Evolutionary conservation across 179 eudicot species (phyloP).

Genomic region (Beta macrorhiza): DNA sequence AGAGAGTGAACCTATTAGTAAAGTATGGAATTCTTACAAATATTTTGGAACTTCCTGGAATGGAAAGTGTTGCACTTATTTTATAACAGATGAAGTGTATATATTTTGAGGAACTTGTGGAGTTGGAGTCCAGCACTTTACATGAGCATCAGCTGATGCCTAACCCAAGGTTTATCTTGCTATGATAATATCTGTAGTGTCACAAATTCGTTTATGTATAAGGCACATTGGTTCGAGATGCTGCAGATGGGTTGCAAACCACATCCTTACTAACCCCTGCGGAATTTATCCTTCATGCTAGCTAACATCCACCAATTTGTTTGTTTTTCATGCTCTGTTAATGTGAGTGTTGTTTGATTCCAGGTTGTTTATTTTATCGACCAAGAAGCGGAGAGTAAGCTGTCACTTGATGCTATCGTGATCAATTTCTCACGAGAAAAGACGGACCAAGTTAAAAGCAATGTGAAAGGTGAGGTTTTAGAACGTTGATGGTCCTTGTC

Average conservation of each 20-base stretch:
- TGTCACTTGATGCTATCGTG: conserved; percentile 40
- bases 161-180: neutral
- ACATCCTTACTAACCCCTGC: neutral
- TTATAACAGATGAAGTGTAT: too few species aligned
- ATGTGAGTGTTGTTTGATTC: conserved; percentile 21
- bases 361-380: conserved; percentile 63
- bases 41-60: too few species aligned
- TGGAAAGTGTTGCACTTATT: too few species aligned
- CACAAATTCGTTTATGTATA: neutral
- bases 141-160: neutral
- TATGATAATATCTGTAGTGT: neutral
- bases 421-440: conserved; percentile 35
- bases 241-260: neutral
- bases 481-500: conserved; percentile 1
- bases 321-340: neutral
- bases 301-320: conserved; percentile 1
- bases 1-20: too few species aligned
- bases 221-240: neutral
- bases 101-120: neutral
- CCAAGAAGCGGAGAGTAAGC: conserved; percentile 36
- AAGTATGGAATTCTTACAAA: too few species aligned
- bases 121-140: neutral
- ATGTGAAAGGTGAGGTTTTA: conserved; percentile 27
- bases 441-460: conserved; percentile 28
- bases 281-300: neutral